Base-by-base conservation (phyloP, 345 rosid genomes). In the Hirschfeldia incana region DNA sequence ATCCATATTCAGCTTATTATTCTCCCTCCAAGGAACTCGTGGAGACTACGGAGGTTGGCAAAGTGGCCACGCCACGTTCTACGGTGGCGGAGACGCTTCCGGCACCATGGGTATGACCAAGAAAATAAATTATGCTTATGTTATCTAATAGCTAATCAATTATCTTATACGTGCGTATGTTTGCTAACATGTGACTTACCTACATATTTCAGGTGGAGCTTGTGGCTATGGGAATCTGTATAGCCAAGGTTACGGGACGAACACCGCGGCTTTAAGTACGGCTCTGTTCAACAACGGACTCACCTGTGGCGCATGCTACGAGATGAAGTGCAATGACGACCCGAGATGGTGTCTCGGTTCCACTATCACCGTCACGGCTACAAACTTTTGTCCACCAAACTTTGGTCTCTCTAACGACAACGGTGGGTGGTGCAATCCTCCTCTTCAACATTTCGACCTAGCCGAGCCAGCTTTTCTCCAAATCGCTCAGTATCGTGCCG, bases 341-440 rank as follows among this genome's bases (percentile, higher is more conserved):
- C 89, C 90, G 2, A 71, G 80, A 66, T 91, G 97, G 97, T 91
- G 97, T 84, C 84, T 89, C 58, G 81, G 85, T 2, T 92, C 92
- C 3, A 72, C 85, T 58, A 85, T 91, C 58, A 84, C 79, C n/a
- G 94, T 91, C 77, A 91, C 97, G 3, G 94, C 97, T 49, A 91
- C 97, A 44, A 91, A 91, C 83, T 89, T 89, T 83, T 91, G 98
- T 73, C 98, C 98, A 3, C 98, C 98, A 0, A 94, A 94, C 87
- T 3, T 4, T 0, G 95, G 88, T 10, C 76, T 86, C 55, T 7
- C 97, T 7, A 94, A 92, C 7, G 89, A 88, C 83, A 91, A 94
- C 8, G 98, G 98, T 32, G 98, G 98, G 7, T 94, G 98, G 98
- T 94, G 98, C 83, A 94, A 94, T 71, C 97, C 98, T 77, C 98